Evolutionary conservation across 2,329 filamentous ascomycete genomes (phyloP), one percentile per base, ranked within the genome.

Genomic region (Geosmithia morbida): DNA sequence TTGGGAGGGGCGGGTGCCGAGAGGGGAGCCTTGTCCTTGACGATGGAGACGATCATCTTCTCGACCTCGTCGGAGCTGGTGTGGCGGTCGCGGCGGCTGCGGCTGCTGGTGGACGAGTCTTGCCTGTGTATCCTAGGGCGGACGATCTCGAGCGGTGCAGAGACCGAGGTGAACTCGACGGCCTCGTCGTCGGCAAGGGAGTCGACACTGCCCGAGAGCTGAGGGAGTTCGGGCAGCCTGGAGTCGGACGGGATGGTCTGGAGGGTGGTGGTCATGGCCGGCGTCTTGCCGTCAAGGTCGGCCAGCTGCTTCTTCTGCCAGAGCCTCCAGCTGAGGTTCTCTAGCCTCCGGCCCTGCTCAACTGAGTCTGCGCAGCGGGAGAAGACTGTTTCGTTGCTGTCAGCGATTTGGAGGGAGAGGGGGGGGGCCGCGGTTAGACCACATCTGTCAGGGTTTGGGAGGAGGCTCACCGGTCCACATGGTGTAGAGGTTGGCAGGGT

Each of bases 271-370:
- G 64, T 59, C 63, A 52, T 59, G 39, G 72, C 63, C 48, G 74
- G 67, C 48, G 73, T 67, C 56, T 73, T 70, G 55, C 74, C 71
- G 50, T 74, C 83, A 65, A 84, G 89, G 66, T 89, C 94, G 57
- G 95, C 87, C 11, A 66, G 60, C 53, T 65, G 61, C 62, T 97
- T 89, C 58, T 88, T 78, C 57, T 87, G 94, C 90, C 89, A 97
- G 51, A 97, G 70, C 57, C 92, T 75, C 92, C 92, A 97, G 62
- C 85, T 94, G 52, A 98, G 72, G 68, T 98, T 97, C 64, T 97
- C 92, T 61, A 96, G 72, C 59, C 92, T 77, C 60, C 87, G 81
- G 49, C 92, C 92, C 66, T 97, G 85, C 62, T 95, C 87, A 62
- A 97, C 83, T 46, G 89, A 92, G 59, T 92, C 87, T 60, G 88